These are phyloP conservation scores for Bipolaris sorokiniana DNA, from an alignment of 2,329 filamentous ascomycete species.

Conservation along the genomic window DNA sequence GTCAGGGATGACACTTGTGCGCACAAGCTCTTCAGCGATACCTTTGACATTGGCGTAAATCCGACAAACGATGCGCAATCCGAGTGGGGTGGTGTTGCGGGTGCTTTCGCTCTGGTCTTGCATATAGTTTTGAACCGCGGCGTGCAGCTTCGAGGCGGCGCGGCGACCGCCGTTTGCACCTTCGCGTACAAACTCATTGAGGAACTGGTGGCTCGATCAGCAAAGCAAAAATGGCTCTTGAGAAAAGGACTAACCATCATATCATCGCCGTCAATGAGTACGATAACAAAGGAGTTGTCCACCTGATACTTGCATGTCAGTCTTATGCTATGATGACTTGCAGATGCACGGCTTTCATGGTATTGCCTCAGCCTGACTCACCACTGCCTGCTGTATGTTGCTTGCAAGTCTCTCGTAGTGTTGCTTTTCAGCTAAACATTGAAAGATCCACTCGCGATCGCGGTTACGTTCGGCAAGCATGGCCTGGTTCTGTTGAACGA, in stretches of 20 bases:
- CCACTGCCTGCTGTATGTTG: constrained; percentile 34
- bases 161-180: constrained; percentile 61
- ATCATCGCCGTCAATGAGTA: constrained; percentile 63
- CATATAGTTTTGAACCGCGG: constrained; percentile 53
- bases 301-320: constrained; percentile 9
- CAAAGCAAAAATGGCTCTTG: background rate
- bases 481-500: constrained; percentile 41
- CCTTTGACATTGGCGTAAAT: constrained; percentile 62
- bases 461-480: constrained; percentile 33
- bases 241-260: constrained; percentile 49
- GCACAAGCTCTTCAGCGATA: constrained; percentile 56
- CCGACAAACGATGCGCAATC: constrained; percentile 57
- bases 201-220: constrained; percentile 47
- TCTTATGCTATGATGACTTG: background rate
- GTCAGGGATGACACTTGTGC: constrained; percentile 54
- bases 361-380: constrained; percentile 12
- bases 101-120: constrained; percentile 50
- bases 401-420: constrained; percentile 25
- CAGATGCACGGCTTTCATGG: background rate
- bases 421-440: constrained; percentile 32
- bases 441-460: constrained; percentile 29
- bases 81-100: constrained; percentile 48
- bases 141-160: constrained; percentile 59
- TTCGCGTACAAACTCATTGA: constrained; percentile 56
- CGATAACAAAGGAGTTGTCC: constrained; percentile 59